phyloP scores from a whole-genome alignment of 768 basidiomycete genomes.

The Podaxis rugospora region DNA sequence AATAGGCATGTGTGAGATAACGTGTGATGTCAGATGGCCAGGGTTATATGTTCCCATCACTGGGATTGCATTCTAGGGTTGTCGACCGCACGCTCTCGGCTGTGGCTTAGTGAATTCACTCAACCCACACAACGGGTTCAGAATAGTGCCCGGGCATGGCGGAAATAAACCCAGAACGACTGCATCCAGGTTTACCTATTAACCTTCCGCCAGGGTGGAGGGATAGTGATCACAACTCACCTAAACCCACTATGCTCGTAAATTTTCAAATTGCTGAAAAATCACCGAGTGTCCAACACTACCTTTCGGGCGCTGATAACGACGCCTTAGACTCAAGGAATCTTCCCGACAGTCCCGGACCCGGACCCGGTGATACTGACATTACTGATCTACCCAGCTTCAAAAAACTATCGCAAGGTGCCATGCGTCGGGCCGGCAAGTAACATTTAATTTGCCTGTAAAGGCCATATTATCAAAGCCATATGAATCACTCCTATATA shows the following conservation, averaged over 20 bases:
- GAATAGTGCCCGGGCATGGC: too few species aligned
- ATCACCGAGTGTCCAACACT: too few species aligned
- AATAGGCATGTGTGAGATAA: background rate
- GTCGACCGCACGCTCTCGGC: background rate
- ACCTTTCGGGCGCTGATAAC: too few species aligned
- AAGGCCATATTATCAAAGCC: background rate
- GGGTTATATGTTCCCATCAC: slow-evolving; percentile 1
- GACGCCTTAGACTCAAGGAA: background rate
- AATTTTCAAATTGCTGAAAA: background rate
- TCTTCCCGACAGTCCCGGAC: too few species aligned
- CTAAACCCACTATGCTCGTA: background rate
- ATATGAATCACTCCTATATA: background rate
- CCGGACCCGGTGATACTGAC: too few species aligned
- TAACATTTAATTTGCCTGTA: background rate
- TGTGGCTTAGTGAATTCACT: too few species aligned
- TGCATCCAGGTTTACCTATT: background rate
- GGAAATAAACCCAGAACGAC: background rate
- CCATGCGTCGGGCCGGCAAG: background rate
- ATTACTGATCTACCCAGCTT: background rate
- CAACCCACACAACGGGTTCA: too few species aligned
- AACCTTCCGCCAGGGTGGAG: background rate
- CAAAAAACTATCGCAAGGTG: background rate
- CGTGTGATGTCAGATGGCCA: background rate
- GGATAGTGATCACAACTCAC: background rate
- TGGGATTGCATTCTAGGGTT: background rate